A percentile compares a stretch with the other conserved stretches of the same genome.
Conservation (phyloP, 140 eudicot species). For the Stevia rebaudiana region DNA sequence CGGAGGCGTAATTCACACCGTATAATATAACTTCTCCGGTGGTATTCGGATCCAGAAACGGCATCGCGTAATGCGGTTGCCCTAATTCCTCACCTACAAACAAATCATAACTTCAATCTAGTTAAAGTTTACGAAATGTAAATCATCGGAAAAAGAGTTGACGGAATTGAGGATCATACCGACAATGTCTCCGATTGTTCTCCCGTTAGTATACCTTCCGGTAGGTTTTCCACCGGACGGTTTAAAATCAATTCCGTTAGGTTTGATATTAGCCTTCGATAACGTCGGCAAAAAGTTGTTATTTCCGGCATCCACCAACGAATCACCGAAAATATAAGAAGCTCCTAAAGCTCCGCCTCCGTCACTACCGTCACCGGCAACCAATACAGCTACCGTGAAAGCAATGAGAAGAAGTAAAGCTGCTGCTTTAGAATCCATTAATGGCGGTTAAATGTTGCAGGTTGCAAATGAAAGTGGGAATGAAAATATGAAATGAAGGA, state of each 20-base stretch:
- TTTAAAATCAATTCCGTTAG: slow-evolving; percentile 84
- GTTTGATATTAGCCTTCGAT: slow-evolving; percentile 70
- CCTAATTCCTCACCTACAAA: slow-evolving; percentile 78
- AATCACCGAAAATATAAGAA: slow-evolving; percentile 92
- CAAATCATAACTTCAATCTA: neutral
- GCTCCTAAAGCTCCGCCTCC: slow-evolving; percentile 47
- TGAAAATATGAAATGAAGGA: neutral
- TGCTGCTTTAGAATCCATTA: slow-evolving; percentile 22
- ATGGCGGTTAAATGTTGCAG: neutral
- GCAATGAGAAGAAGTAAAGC: slow-evolving; percentile 26
- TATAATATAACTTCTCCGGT: slow-evolving; percentile 67
- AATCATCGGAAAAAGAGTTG: neutral
- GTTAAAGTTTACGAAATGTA: neutral
- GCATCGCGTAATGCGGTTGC: slow-evolving; percentile 62
- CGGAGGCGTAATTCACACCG: slow-evolving; percentile 97
- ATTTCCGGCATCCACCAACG: slow-evolving; percentile 89
- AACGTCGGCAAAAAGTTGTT: slow-evolving; percentile 69
- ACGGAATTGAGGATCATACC: slow-evolving; percentile 36
- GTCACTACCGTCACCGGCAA: slow-evolving; percentile 28
- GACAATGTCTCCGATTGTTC: slow-evolving; percentile 86
- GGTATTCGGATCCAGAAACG: slow-evolving; percentile 83
- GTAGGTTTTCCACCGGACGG: slow-evolving; percentile 80
- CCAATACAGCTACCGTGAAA: slow-evolving; percentile 3
- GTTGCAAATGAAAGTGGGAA: slow-evolving; percentile 9
- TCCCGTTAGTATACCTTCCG: slow-evolving; percentile 83